A percentile compares a stretch with the other conserved stretches of the same genome.
These are phyloP conservation scores for Rhexocercosporidium sp. DNA, from an alignment of 2,329 filamentous ascomycete species.

Conservation along the genomic window DNA sequence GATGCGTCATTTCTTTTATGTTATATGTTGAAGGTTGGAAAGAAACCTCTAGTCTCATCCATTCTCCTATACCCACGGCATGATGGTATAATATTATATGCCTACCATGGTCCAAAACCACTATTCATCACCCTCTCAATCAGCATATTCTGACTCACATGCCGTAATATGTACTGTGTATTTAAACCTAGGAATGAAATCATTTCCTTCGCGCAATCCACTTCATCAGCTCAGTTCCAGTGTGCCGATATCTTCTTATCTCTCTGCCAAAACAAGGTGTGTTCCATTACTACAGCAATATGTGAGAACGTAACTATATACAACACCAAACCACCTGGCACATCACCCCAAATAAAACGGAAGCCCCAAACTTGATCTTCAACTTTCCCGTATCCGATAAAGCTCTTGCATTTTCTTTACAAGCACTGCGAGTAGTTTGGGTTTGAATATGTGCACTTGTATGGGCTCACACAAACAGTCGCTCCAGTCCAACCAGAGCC, in stretches of 20 bases:
- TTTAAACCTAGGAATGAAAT: too few species aligned
- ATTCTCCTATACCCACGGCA: too few species aligned
- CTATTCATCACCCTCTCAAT: not conserved
- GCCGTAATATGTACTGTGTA: too few species aligned
- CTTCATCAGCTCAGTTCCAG: too few species aligned
- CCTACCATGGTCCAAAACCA: not conserved
- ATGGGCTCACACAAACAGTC: slow-evolving; percentile 36
- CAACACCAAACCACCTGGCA: not conserved
- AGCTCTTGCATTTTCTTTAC: slow-evolving; percentile 3
- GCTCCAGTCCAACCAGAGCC: slow-evolving; percentile 38
- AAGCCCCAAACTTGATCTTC: not conserved
- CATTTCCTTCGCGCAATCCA: too few species aligned
- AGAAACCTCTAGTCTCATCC: too few species aligned
- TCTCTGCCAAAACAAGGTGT: not conserved
- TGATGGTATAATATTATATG: not conserved
- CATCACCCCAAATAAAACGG: too few species aligned
- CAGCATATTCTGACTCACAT: not conserved
- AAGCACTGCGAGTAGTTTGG: slow-evolving; percentile 30
- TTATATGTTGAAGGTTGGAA: too few species aligned
- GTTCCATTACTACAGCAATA: not conserved
- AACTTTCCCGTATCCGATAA: too few species aligned
- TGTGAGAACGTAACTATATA: not conserved
- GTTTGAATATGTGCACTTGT: slow-evolving; percentile 34
- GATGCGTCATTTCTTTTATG: too few species aligned
- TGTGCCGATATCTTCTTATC: too few species aligned